These are phyloP conservation scores for Crithidia thermophila DNA, from an alignment of 208 protist species.

Conservation along the genomic window DNA sequence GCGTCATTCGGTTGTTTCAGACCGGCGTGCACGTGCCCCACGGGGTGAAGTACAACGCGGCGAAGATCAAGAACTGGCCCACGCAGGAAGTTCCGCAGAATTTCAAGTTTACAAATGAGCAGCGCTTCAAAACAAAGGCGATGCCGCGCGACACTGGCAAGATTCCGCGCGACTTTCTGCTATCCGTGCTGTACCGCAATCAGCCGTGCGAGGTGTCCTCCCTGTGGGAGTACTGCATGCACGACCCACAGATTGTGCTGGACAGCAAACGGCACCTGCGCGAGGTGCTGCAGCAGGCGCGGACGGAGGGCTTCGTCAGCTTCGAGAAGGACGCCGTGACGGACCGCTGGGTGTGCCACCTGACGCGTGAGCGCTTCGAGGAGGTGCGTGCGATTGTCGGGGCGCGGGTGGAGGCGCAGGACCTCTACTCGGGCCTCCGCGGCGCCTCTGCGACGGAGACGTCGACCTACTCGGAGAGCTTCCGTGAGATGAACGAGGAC, in stretches of 20 bases:
- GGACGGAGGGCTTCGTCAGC: conserved; percentile 85
- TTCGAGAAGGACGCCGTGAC: conserved; percentile 82
- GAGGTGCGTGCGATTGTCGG: conserved; percentile 73
- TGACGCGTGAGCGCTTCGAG: conserved; percentile 87
- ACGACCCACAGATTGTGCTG: conserved; percentile 83
- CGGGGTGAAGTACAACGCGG: conserved; percentile 66
- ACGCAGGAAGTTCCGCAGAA: conserved; percentile 73
- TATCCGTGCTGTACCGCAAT: conserved; percentile 88
- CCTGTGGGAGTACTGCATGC: conserved; percentile 83
- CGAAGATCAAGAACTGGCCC: conserved; percentile 86
- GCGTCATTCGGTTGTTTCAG: conserved; percentile 53
- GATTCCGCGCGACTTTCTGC: conserved; percentile 86
- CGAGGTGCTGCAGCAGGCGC: conserved; percentile 84
- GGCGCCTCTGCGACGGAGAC: conserved; percentile 69
- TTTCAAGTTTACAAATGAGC: conserved; percentile 79
- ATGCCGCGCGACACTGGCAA: conserved; percentile 86
- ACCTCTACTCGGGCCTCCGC: conserved; percentile 52
- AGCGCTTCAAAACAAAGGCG: conserved; percentile 73
- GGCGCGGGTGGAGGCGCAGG: conserved; percentile 45
- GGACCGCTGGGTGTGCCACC: conserved; percentile 72
- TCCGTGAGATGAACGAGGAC: conserved; percentile 71
- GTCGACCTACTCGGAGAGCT: conserved; percentile 55
- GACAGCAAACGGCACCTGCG: conserved; percentile 92
- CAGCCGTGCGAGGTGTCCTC: conserved; percentile 88
- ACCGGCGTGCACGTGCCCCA: conserved; percentile 72